Conservation (phyloP, 1,139 yeast species). For the Suhomyces choctaworum region DNA sequence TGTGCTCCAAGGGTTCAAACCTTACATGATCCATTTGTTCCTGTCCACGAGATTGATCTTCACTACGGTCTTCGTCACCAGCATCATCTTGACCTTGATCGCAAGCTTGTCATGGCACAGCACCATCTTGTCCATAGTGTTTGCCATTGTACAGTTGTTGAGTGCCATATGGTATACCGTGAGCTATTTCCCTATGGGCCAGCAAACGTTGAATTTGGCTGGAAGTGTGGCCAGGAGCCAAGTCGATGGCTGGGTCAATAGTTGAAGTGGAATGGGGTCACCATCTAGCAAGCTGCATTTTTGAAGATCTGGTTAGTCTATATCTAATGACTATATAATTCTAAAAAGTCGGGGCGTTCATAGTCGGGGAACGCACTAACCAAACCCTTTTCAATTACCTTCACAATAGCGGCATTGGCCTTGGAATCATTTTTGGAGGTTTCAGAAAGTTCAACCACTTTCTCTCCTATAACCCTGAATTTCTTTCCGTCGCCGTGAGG, state of each 20-base stretch:
- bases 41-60: slow-evolving; percentile 54
- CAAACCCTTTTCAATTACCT: slow-evolving; percentile 48
- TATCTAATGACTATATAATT: slow-evolving; percentile 11
- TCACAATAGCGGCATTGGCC: slow-evolving; percentile 44
- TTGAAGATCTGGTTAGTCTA: too few relatives aligned
- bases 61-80: slow-evolving; percentile 48
- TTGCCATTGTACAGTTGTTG: slow-evolving; percentile 52
- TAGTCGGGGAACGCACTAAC: slow-evolving; percentile 35
- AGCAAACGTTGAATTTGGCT: slow-evolving; percentile 54
- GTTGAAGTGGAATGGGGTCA: neutral
- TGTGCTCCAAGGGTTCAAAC: slow-evolving; percentile 53
- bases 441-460: slow-evolving; percentile 28
- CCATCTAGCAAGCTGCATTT: neutral
- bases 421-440: slow-evolving; percentile 27
- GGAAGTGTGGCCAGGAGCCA: slow-evolving; percentile 56
- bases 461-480: slow-evolving; percentile 24
- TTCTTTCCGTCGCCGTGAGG: slow-evolving; percentile 20
- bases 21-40: slow-evolving; percentile 50
- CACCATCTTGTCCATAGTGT: slow-evolving; percentile 49
- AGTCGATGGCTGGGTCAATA: slow-evolving; percentile 59
- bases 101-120: slow-evolving; percentile 49
- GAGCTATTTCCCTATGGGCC: slow-evolving; percentile 64
- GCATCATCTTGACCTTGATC: slow-evolving; percentile 51
- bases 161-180: slow-evolving; percentile 59
- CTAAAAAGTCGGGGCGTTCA: slow-evolving; percentile 14